Base-by-base conservation (phyloP, 257 asterid genomes). In the Capsicum pubescens region DNA sequence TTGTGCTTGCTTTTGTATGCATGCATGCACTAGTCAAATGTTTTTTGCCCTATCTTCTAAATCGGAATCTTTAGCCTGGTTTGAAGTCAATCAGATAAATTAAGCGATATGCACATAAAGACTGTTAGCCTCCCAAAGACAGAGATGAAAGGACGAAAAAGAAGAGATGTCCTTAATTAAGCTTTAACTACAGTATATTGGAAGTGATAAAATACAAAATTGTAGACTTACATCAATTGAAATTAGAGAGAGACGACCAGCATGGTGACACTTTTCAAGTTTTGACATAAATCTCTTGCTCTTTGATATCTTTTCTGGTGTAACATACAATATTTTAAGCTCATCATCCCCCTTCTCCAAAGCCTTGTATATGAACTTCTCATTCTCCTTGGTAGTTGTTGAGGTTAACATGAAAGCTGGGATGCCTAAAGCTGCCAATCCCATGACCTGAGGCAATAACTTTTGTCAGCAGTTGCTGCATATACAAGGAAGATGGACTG, bases 211-310 rank as follows among this genome's bases (percentile, higher is more conserved):
- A 79, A 84, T 74, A 87, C 74, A 42, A 15, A 80, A 56, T 83
- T 84, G 82, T 54, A 67, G 46, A 79, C 98, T 89, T 92, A 93
- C 99, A 89, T 96, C 99, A 87, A 94, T 90, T 83, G 99, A 90
- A 90, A 96, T 96, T 80, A 94, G 87, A 88, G 99, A 92, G 63
- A 96, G 97, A n/a, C 97, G 97, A 42, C 98, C 95, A 83, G 94
- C 93, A 87, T 92, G 94, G 85, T 94, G 98, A 82, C 99, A 94
- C 87, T 96, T 96, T 85, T 96, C 99, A 90, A 96, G 91, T 87
- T 96, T 96, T 69, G 99, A 96, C 97, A 96, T 90, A 88, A 96
- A 96, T 86, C 97, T 93, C 92, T 96, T 96, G 92, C 98, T 96
- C 91, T 96, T 96, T 60, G 99, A 96, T 89, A 96, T 93, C 92